These are phyloP conservation scores for Ophioceras dolichostomum DNA, from an alignment of 2,329 filamentous ascomycete species.

Conservation along the genomic window DNA sequence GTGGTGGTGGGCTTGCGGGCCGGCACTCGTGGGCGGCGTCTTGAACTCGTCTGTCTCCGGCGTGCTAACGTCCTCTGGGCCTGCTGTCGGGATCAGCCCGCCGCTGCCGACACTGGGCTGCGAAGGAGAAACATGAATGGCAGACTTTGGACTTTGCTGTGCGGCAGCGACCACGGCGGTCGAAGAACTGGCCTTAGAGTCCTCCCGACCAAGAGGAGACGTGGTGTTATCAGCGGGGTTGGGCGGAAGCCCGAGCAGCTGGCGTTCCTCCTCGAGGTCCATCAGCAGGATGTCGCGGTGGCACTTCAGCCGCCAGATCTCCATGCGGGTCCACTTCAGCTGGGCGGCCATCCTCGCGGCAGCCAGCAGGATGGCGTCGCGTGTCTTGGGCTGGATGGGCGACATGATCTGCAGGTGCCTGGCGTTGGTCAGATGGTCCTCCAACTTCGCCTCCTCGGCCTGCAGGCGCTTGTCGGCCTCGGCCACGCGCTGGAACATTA, in stretches of 20 bases:
- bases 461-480: constrained; percentile 73
- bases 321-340: constrained; percentile 85
- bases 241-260: constrained; percentile 22
- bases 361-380: constrained; percentile 74
- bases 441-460: constrained; percentile 62
- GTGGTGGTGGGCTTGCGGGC: constrained; percentile 21
- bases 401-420: constrained; percentile 81
- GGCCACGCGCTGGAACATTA: constrained; percentile 72
- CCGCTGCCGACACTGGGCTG: no score
- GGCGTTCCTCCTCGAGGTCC: constrained; percentile 71
- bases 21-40: constrained; percentile 31
- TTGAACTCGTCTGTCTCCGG: constrained; percentile 32
- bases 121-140: constrained; percentile 16
- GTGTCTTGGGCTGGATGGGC: constrained; percentile 80
- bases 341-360: constrained; percentile 78
- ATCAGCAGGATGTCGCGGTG: constrained; percentile 78
- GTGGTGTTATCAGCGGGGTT: constrained; percentile 7
- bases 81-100: no score
- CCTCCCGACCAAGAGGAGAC: constrained; percentile 13
- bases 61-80: constrained; percentile 20
- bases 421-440: constrained; percentile 75
- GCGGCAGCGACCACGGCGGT: no score
- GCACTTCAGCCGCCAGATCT: constrained; percentile 85
- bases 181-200: constrained; percentile 21
- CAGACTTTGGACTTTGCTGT: constrained; percentile 24